Evolutionary conservation across 2,329 filamentous ascomycete species (phyloP).

Genomic region (Talaromyces sp.): DNA sequence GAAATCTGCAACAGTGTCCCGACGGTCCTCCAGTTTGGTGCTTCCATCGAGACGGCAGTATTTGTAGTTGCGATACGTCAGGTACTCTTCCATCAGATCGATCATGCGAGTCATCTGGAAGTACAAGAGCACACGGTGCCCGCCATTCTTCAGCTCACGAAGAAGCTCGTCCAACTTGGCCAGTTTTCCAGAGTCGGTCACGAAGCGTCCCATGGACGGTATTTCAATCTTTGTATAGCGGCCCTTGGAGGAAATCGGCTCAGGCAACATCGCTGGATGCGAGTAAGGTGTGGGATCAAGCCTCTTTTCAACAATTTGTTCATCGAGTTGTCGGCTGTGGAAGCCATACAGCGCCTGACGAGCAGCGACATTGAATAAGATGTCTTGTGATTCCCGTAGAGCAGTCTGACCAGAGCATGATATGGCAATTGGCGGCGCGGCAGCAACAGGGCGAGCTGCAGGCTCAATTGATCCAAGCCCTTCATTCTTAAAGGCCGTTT

Average conservation of each 20-base stretch:
- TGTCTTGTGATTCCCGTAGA: constrained; percentile 58
- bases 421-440: constrained; percentile 81
- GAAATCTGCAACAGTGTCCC: constrained; percentile 95
- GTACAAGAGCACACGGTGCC: constrained; percentile 91
- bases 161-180: constrained; percentile 84
- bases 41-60: constrained; percentile 95
- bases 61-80: constrained; percentile 98
- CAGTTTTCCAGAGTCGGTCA: constrained; percentile 95
- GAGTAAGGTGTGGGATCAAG: constrained; percentile 52
- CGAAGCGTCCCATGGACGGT: constrained; percentile 94
- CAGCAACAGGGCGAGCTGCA: constrained; percentile 69
- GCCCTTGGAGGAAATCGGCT: constrained; percentile 72
- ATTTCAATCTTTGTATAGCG: constrained; percentile 88
- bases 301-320: constrained; percentile 67
- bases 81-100: constrained; percentile 96
- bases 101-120: constrained; percentile 99
- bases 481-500: constrained; percentile 58
- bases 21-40: constrained; percentile 92
- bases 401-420: constrained; percentile 64
- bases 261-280: constrained; percentile 68
- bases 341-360: constrained; percentile 69
- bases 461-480: constrained; percentile 76
- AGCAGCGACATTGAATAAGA: constrained; percentile 72
- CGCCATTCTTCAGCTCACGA: constrained; percentile 82
- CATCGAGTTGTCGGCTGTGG: constrained; percentile 59